Conservation (phyloP, 257 asterid genomes). For the Solanum sejunctum region DNA sequence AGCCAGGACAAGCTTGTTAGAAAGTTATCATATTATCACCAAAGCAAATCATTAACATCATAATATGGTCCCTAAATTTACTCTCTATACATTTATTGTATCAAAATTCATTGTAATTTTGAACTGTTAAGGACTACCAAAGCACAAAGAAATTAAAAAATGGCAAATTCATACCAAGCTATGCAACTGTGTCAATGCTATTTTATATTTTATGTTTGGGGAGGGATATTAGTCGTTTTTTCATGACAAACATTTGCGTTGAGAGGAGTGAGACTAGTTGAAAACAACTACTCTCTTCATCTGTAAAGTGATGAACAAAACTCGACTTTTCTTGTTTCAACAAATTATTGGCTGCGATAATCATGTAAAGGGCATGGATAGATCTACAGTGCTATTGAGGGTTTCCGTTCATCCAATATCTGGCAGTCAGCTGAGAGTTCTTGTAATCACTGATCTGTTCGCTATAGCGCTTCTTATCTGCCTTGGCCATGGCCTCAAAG, state of each 20-base stretch:
- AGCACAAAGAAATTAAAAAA: not conserved
- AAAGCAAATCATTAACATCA: not conserved
- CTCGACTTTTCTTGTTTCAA: not conserved
- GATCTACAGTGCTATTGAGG: not conserved
- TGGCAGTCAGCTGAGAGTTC: constrained; percentile 32
- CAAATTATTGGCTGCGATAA: not conserved
- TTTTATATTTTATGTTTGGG: not conserved
- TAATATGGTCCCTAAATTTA: not conserved
- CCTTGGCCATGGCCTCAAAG: constrained; percentile 68
- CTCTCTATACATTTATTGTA: not conserved
- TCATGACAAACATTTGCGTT: not conserved
- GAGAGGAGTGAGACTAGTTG: not conserved
- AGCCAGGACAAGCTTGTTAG: constrained; percentile 37
- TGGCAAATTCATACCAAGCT: not conserved
- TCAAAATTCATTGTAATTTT: not conserved
- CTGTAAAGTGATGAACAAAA: not conserved
- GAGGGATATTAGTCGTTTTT: not conserved
- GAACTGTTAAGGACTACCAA: not conserved
- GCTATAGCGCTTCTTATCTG: constrained; percentile 64
- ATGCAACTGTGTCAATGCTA: not conserved
- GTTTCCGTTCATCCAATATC: not conserved
- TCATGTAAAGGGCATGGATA: not conserved
- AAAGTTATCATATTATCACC: not conserved
- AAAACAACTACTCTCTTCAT: not conserved
- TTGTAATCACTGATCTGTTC: constrained; percentile 60